Conservation (phyloP, 768 basidiomycete genomes). For the Asterophora lycoperdoides region DNA sequence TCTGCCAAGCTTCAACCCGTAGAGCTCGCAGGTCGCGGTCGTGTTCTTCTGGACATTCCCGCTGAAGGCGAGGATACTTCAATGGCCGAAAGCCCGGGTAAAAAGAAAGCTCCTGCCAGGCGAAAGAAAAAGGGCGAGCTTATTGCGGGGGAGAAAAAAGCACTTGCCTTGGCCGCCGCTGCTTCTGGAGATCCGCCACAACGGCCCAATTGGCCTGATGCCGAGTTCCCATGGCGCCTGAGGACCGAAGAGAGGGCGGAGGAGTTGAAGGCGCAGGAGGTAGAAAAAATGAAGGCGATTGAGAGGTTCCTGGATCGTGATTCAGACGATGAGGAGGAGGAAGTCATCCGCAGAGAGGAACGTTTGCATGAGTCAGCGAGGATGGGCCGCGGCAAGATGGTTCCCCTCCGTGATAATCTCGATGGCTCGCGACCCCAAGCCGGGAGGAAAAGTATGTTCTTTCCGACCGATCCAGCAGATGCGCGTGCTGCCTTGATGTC, state of each 20-base stretch:
- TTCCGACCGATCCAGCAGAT: conserved; percentile 70
- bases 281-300: conserved; percentile 60
- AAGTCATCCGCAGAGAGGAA: conserved; percentile 20
- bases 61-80: conserved; percentile 32
- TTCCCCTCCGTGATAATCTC: conserved; percentile 45
- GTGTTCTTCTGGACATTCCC: conserved; percentile 61
- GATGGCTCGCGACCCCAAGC: conserved; percentile 19
- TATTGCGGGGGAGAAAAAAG: conserved; percentile 31
- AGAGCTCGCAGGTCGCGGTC: conserved; percentile 63
- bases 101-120: conserved; percentile 37
- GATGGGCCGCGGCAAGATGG: conserved; percentile 57
- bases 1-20: conserved; percentile 52
- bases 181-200: conserved; percentile 32
- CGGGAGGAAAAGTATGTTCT: conserved; percentile 31
- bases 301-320: conserved; percentile 71
- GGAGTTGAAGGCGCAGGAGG: conserved; percentile 47
- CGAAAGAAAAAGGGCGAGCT: conserved; percentile 49
- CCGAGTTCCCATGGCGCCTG: conserved; percentile 74
- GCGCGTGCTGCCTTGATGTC: conserved; percentile 70
- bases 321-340: conserved; percentile 55
- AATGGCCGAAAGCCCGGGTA: conserved; percentile 28
- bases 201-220: conserved; percentile 74
- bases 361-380: conserved; percentile 20
- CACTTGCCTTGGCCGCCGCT: conserved; percentile 16
- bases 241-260: conserved; percentile 53